These are phyloP conservation scores for Artemisia annua DNA, from an alignment of 129 eudicot species.

Conservation along the genomic window DNA sequence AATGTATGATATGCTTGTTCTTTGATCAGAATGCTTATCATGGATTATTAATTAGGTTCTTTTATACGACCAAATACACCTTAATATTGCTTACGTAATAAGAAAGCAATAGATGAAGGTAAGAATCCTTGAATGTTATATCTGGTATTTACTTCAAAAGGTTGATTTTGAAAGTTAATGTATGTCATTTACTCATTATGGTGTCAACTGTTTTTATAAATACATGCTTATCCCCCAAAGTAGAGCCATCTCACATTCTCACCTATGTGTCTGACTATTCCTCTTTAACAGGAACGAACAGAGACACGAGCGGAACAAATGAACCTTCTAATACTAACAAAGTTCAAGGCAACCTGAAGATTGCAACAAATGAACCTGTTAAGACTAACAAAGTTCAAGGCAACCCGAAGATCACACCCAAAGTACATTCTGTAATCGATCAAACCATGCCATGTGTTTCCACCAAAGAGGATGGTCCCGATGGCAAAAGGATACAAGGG, in stretches of 20 bases:
- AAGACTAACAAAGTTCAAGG: conserved; percentile 18
- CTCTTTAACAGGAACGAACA: conserved; percentile 20
- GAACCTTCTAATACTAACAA: conserved; percentile 16
- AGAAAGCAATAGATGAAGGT: too few relatives aligned
- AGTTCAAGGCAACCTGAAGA: conserved; percentile 10
- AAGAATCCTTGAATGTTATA: too few relatives aligned
- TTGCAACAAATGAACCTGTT: not conserved
- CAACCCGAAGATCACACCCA: conserved; percentile 3
- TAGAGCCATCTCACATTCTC: conserved; percentile 14
- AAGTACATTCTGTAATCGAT: not conserved
- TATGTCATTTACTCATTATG: too few relatives aligned
- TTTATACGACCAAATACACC: too few relatives aligned
- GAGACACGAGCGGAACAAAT: not conserved
- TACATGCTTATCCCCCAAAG: conserved; percentile 44
- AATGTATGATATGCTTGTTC: too few relatives aligned
- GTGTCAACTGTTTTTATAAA: not conserved
- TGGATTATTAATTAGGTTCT: too few relatives aligned
- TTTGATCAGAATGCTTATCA: too few relatives aligned
- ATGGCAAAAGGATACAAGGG: conserved; percentile 53
- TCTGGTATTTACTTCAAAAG: too few relatives aligned
- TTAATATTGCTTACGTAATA: too few relatives aligned
- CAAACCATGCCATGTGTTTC: conserved; percentile 59
- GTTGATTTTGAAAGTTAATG: too few relatives aligned
- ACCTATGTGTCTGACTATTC: not conserved
- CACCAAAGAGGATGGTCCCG: conserved; percentile 51